A percentile compares a stretch with the other conserved stretches of the same genome.
These are phyloP conservation scores for Scenedesmus sp. DNA, from an alignment of 163 green algal species.

Conservation along the genomic window DNA sequence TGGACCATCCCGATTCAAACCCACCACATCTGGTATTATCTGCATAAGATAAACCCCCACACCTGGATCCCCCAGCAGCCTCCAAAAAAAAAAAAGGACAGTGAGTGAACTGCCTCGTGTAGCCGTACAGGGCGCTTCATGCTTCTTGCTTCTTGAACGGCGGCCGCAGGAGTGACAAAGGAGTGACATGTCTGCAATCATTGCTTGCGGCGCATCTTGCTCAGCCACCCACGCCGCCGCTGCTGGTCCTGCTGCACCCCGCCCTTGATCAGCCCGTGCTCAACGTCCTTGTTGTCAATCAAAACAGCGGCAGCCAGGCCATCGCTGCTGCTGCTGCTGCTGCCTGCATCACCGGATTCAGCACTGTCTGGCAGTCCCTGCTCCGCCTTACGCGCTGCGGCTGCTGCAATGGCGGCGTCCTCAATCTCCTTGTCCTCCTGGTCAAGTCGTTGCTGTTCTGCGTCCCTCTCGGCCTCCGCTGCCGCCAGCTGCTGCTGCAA, in stretches of 20 bases:
- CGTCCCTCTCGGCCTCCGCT: conserved; percentile 17
- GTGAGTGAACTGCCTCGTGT: no score
- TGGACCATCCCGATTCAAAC: background rate
- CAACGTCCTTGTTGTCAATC: conserved; percentile 23
- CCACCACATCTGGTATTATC: background rate
- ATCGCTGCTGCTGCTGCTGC: conserved; percentile 14
- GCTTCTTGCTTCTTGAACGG: no score
- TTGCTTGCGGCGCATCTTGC: background rate
- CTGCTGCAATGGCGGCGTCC: background rate
- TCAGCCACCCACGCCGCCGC: background rate
- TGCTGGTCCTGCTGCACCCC: background rate
- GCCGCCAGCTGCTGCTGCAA: conserved; percentile 15
- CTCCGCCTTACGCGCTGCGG: background rate
- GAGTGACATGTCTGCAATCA: no score
- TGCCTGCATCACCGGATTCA: background rate
- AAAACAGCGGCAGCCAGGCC: background rate
- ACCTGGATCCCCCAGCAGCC: no score
- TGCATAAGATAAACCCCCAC: background rate
- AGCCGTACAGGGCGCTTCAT: no score
- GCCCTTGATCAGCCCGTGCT: background rate
- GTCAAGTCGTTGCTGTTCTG: conserved; percentile 28
- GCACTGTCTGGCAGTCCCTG: background rate
- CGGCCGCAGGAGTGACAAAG: no score
- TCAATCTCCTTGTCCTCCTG: conserved; percentile 29
- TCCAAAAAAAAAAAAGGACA: no score